Base-by-base conservation (phyloP, 1,284 basidiomycete genomes). In the Sporisorium exsertum region DNA sequence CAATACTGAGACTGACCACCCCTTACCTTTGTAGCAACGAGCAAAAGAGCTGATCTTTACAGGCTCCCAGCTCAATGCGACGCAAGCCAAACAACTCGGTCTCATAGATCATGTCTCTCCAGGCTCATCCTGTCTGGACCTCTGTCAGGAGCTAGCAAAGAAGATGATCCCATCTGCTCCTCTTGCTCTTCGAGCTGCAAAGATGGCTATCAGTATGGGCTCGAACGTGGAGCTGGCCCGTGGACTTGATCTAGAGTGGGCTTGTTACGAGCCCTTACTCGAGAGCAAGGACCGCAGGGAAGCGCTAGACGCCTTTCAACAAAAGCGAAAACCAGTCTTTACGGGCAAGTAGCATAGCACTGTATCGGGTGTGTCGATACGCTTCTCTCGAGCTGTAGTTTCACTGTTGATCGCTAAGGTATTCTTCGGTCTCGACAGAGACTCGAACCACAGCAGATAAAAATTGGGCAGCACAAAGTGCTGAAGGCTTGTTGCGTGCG, bases 161-260 rank as follows among this genome's bases (percentile, higher is more conserved):
- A 40, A 58, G 50, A 64, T 64, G 66, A 64, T 58, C 12, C 60
- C 46, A 2, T 58, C 59, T 94, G 94, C 94, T 29, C 95, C 94
- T 13, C 87, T 97, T 27, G 94, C 95, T 0, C 88, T 97, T 18
- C 89, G 91, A 26, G 94, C 94, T 1, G 94, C 95, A 8, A 97
- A 97, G 83, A 89, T 91, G 77, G 93, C 94, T 3, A 92, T 97
- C 64, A 63, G 60, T 24, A 40, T 51, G 57, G 66, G 66, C 42
- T 1, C 53, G 12, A 56, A 69, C 22, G 47, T 69, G 26, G 66
- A 69, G 52, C 63, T 69, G 7, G 20, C 59, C 10, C 59, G 63
- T 18, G 60, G 66, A 10, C 57, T 69, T 16, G 59, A 60, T 20
- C 35, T 62, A 1, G 66, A 69, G 26, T 58, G 55, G 52, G 47